These are phyloP conservation scores for Orbilia ellipsospora DNA, from an alignment of 2,329 filamentous ascomycete genomes.

Conservation along the genomic window DNA sequence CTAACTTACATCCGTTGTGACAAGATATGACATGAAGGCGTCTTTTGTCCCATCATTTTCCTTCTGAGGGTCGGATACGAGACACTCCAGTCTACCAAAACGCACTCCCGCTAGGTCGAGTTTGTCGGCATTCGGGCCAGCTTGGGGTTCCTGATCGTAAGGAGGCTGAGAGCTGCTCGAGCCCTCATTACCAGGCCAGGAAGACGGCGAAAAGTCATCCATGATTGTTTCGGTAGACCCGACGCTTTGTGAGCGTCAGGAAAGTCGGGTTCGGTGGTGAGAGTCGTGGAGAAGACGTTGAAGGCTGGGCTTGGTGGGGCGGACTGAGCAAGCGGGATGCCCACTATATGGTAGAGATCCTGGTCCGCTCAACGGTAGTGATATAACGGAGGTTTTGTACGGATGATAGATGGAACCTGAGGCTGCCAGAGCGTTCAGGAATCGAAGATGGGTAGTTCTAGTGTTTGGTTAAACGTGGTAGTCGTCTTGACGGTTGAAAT, in stretches of 20 bases:
- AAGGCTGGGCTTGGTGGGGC: slow-evolving; percentile 19
- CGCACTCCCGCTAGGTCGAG: slow-evolving; percentile 73
- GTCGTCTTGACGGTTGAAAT: slow-evolving; percentile 9
- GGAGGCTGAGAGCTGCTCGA: slow-evolving; percentile 51
- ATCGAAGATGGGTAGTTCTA: background rate
- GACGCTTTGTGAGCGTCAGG: background rate
- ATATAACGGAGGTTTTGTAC: too few relatives aligned
- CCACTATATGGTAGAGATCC: slow-evolving; percentile 28
- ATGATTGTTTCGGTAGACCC: slow-evolving; percentile 1
- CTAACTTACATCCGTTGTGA: slow-evolving; percentile 80
- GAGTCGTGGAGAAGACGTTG: slow-evolving; percentile 5
- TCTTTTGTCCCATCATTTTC: slow-evolving; percentile 98
- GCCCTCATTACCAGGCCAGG: slow-evolving; percentile 38
- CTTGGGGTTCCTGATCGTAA: slow-evolving; percentile 57
- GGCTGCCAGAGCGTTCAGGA: too few relatives aligned
- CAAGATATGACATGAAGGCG: slow-evolving; percentile 93
- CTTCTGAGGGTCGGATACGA: slow-evolving; percentile 84
- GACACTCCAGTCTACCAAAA: slow-evolving; percentile 82
- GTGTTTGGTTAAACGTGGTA: background rate
- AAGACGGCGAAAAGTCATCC: slow-evolving; percentile 48
- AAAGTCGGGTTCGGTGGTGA: background rate
- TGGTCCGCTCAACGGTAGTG: background rate
- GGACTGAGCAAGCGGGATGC: slow-evolving; percentile 31
- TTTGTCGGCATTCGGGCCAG: slow-evolving; percentile 61
- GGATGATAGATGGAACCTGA: too few relatives aligned